Percentiles rank a stretch among this genome's conserved stretches.
These are phyloP conservation scores for Adansonia madagascariensis DNA, from an alignment of 441 rosid genomes.

Conservation along the genomic window DNA sequence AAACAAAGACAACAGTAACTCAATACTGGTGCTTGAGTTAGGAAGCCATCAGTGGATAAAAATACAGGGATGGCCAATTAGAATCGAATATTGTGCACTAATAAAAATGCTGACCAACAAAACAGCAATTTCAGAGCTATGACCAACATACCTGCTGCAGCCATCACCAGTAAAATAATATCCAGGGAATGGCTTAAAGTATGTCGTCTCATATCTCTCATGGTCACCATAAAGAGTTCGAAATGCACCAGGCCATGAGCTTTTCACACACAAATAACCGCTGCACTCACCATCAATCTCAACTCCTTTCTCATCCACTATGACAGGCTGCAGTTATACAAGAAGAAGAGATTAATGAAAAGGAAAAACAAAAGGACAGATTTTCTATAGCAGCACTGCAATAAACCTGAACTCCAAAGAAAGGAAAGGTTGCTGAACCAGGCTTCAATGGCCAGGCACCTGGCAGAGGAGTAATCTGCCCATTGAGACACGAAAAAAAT, in stretches of 20 bases:
- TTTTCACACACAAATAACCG: conserved; percentile 86
- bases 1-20: conserved; percentile 31
- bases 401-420: conserved; percentile 95
- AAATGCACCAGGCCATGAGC: conserved; percentile 98
- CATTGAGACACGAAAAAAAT: conserved; percentile 22
- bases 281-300: conserved; percentile 95
- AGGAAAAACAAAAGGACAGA: conserved; percentile 18
- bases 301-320: conserved; percentile 95
- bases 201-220: conserved; percentile 96
- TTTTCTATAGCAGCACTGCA: conserved; percentile 14
- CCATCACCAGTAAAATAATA: conserved; percentile 97
- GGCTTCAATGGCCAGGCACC: conserved; percentile 99
- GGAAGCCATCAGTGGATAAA: conserved; percentile 16
- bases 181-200: conserved; percentile 95
- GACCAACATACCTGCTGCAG: conserved; percentile 69
- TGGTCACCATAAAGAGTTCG: conserved; percentile 97
- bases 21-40: not conserved
- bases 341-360: conserved; percentile 28
- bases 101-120: conserved; percentile 7
- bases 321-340: conserved; percentile 63
- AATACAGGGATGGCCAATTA: not conserved
- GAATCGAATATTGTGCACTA: not conserved
- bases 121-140: not conserved
- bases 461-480: conserved; percentile 92
- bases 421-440: conserved; percentile 99